Evolutionary conservation across 257 asterid genomes (phyloP), one percentile per base, ranked within the genome.

Genomic region (Rubia yunnanensis): DNA sequence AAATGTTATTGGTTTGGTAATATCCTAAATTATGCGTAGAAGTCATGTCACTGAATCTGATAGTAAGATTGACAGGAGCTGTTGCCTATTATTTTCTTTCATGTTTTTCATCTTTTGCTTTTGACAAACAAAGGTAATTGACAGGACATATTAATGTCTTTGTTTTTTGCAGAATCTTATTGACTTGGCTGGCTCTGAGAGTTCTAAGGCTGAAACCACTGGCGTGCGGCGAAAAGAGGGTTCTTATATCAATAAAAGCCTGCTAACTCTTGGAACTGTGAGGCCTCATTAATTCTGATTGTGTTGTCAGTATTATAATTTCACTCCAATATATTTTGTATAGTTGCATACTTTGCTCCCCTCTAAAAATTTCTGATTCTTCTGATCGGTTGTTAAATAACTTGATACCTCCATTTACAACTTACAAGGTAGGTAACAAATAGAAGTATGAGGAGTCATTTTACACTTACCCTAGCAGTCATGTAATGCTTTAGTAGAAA

Each of bases 111-210:
- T 65, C 69, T 65, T 31, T 52, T 50, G 10, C 14, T 18, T 27
- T 30, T 5, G 30, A 38, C 64, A 76, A 39, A 54, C 74, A 78
- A 65, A 72, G 66, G 64, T 35, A 69, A 68, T 66, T 82, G 31
- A 64, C 67, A 49, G 54, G 22, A 73, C 26, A 74, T 64, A 26
- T 32, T 66, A 63, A 48, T 73, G 48, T 50, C 65, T 70, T 48
- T 74, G 49, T 78, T 28, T n/a, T 78, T 75, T 84, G 89, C 88
- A 94, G 99, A 92, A 94, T 84, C 95, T 90, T 71, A 94, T 94
- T 82, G 99, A 94, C 84, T 80, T 91, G 89, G 99, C 99, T 50
- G 99, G 99, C 78, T 94, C 99, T 67, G 99, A 94, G 85, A 94
- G 98, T 82, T 94, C 98, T 69, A 94, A 69, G 83, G 98, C 80